Evolutionary conservation across 805 yeast species (phyloP), one percentile per base, ranked within the genome.

Genomic region (Pichia deserticola): DNA sequence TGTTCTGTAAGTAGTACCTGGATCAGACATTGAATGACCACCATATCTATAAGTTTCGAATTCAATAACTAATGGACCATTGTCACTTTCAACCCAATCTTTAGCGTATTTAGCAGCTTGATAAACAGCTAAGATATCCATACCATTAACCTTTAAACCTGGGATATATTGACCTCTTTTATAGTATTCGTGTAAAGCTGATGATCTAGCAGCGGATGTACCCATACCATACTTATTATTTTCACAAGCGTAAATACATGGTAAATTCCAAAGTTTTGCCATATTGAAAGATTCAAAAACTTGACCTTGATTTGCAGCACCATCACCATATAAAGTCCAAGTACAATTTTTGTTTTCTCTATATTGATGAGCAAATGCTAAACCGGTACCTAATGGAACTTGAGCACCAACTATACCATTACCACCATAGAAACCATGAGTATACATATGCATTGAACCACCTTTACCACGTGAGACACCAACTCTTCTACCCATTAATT

Each of bases 141-240:
- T 93, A 77, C 98, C 99, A 72, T 93, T 93, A 65, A 92, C 87
- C 78, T 90, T 93, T 68, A 93, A 77, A 76, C 99, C 99, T 58
- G 99, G 99, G 60, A 93, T 93, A 78, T 89, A 93, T 76, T 93
- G 99, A 68, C 98, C 99, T 77, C 99, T 89, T 83, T 92, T 89
- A 83, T 87, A 87, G 79, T 89, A 93, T 64, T 93, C 97, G 53
- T 95, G 85, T 78, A 89, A 73, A 48, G 99, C 99, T 48, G 97
- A 89, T 12, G 97, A 89, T 76, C 99, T 86, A 44, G 96, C 72
- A 49, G 98, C 98, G 57, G 99, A 74, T 48, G 99, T 93, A 76
- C 99, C 99, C 99, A 93, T 93, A 79, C 99, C 99, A 71, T 93
- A 93, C 76, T 89, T 93, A 84, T 93, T 93, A 81, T 93, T 93